These are phyloP conservation scores for Nidula microcarpa DNA, from an alignment of 768 basidiomycete species.

Conservation along the genomic window DNA sequence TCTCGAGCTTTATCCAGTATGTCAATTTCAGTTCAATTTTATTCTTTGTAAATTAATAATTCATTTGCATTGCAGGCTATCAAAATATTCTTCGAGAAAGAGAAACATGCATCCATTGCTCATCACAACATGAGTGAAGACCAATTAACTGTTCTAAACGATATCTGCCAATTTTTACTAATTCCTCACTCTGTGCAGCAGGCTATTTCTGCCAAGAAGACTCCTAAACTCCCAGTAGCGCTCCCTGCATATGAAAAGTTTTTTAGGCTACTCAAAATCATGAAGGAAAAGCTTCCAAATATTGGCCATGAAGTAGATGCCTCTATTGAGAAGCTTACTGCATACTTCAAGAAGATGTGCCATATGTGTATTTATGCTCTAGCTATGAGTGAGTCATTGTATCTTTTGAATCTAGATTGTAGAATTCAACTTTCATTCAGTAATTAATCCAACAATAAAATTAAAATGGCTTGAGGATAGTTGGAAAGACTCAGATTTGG, in stretches of 20 bases:
- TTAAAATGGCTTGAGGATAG: too few species aligned
- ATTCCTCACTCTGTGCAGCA: constrained; percentile 19
- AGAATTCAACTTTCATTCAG: too few species aligned
- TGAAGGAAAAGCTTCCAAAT: too few species aligned
- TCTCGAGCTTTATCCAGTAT: constrained; percentile 15
- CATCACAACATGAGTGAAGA: constrained; percentile 6
- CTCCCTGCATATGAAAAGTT: constrained; percentile 23
- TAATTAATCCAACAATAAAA: too few species aligned
- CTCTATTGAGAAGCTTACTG: too few species aligned
- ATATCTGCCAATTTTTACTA: constrained; percentile 15
- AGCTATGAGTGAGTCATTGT: too few species aligned
- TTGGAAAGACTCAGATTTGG: too few species aligned
- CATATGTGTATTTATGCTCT: too few species aligned
- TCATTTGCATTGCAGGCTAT: constrained; percentile 2
- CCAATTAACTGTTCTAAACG: constrained; percentile 13
- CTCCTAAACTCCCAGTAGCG: constrained; percentile 22
- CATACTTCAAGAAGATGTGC: too few species aligned
- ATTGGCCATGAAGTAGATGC: too few species aligned
- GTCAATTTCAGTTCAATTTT: background rate
- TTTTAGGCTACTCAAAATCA: too few species aligned
- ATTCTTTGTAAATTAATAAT: background rate
- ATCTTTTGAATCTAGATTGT: too few species aligned
- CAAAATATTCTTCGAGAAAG: constrained; percentile 3
- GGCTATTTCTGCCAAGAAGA: constrained; percentile 20
- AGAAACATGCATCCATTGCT: constrained; percentile 4